Evolutionary conservation across 2,329 filamentous ascomycete species (phyloP).

Genomic region (Pezicula carpinea): DNA sequence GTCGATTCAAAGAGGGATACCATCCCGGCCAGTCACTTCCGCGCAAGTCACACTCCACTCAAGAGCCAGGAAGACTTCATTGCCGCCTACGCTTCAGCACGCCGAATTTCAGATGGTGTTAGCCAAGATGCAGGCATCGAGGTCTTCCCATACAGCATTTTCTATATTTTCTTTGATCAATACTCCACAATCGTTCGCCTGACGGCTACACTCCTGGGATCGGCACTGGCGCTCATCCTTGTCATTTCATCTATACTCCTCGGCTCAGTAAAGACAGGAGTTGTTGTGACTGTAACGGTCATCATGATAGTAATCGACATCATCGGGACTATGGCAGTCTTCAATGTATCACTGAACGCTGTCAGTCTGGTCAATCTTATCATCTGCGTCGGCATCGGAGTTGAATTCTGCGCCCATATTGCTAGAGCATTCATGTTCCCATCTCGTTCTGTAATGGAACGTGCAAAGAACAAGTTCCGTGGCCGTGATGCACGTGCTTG

Average conservation of each 20-base stretch:
- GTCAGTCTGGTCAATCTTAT: slow-evolving; percentile 94
- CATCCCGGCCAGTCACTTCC: slow-evolving; percentile 83
- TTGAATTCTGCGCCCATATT: slow-evolving; percentile 97
- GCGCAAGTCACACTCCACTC: slow-evolving; percentile 82
- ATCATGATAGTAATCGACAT: slow-evolving; percentile 93
- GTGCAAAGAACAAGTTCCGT: slow-evolving; percentile 71
- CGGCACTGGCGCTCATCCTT: slow-evolving; percentile 82
- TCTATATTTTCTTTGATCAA: slow-evolving; percentile 99
- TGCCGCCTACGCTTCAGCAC: slow-evolving; percentile 79
- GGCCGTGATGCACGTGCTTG: slow-evolving; percentile 82
- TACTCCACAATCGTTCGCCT: slow-evolving; percentile 81
- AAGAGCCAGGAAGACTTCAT: slow-evolving; percentile 92
- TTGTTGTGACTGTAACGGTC: slow-evolving; percentile 81
- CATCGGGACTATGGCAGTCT: slow-evolving; percentile 88
- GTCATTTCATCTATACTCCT: slow-evolving; percentile 74
- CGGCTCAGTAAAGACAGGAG: slow-evolving; percentile 76
- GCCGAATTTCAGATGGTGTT: slow-evolving; percentile 79
- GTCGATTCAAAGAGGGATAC: slow-evolving; percentile 63
- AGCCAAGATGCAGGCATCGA: slow-evolving; percentile 67
- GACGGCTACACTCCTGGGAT: slow-evolving; percentile 73
- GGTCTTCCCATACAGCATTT: slow-evolving; percentile 94
- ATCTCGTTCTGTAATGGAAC: slow-evolving; percentile 74
- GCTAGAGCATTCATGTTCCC: slow-evolving; percentile 96
- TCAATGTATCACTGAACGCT: slow-evolving; percentile 86
- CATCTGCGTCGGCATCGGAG: slow-evolving; percentile 93